These are phyloP conservation scores for Calonectria multiphialidica DNA, from an alignment of 2,329 filamentous ascomycete species.

Conservation along the genomic window DNA sequence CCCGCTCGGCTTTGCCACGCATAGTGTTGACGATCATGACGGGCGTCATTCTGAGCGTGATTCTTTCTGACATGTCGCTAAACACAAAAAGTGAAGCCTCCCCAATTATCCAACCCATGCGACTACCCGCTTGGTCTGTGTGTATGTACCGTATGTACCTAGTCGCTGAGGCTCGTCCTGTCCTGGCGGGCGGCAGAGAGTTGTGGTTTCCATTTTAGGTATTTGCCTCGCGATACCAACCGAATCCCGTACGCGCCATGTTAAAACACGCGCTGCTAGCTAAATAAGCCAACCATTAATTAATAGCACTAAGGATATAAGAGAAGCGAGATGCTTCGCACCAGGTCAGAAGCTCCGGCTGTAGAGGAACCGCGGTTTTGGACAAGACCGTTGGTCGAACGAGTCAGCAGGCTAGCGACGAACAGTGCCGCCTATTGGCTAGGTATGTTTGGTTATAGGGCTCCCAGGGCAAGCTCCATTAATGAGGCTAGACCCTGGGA, in stretches of 20 bases:
- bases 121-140: constrained; percentile 2
- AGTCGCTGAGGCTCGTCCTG: background rate
- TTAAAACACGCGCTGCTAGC: background rate
- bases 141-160: background rate
- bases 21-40: background rate
- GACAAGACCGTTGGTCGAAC: background rate
- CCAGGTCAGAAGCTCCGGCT: background rate
- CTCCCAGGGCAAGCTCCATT: constrained; percentile 14
- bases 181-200: background rate
- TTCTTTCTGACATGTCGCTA: constrained; percentile 3
- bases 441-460: constrained; percentile 24
- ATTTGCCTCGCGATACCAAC: background rate
- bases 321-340: background rate
- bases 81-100: background rate
- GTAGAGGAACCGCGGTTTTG: background rate
- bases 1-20: background rate
- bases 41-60: background rate
- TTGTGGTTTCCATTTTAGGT: background rate
- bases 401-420: background rate
- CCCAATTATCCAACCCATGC: background rate
- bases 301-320: background rate
- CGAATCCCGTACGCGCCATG: background rate
- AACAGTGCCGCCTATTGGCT: constrained; percentile 13
- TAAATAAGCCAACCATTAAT: background rate
- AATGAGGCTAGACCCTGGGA: background rate